Evolutionary conservation across 108 stramenopile species (phyloP), one percentile per base, ranked within the genome.

Genomic region (Pseudonitzschia delicatissima): DNA sequence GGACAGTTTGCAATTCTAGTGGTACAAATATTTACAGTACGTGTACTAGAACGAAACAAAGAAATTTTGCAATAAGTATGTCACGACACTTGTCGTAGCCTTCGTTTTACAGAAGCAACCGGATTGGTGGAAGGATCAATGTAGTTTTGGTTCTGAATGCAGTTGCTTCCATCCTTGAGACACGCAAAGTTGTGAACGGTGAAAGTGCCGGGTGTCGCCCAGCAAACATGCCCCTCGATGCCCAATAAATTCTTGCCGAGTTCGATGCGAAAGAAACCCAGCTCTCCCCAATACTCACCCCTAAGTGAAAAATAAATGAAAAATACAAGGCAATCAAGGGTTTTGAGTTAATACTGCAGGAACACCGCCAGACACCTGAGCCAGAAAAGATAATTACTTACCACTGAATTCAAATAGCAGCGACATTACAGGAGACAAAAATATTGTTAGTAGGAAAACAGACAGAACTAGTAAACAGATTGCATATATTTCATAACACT

Each of bases 241-340:
- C 88, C 91, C 61, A 96, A 67, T 64, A 87, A 67, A 66, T 94
- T 90, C 59, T 87, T 73, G 5, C 93, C 96, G 35, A 87, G 57
- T 25, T 81, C 80, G 40, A 96, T 62, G 8, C 80, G 73, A 66
- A 82, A 79, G 52, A 84, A 96, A 5, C 81, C 80, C 76, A 80
- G 77, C 59, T 87, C 87, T 18, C 77, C 87, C 82, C 82, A 88
- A 47, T 88, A 85, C n/a, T 77, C 45, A 6, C 78, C 76, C 67
- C 62, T 48, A 7, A 23, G n/a, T 17, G n/a, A 49, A 23, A 7
- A 20, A 49, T 17, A 2, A 0, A 20, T 8, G 48, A 49, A 17
- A 49, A 49, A 49, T 20, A 49, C 15, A 49, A 21, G n/a, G 48
- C 8, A 20, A 63, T 2, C 28, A 39, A 60, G 42, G 25, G 21